These are phyloP conservation scores for Paspalum vaginatum DNA, from an alignment of 176 grass and related monocot species.

Conservation along the genomic window DNA sequence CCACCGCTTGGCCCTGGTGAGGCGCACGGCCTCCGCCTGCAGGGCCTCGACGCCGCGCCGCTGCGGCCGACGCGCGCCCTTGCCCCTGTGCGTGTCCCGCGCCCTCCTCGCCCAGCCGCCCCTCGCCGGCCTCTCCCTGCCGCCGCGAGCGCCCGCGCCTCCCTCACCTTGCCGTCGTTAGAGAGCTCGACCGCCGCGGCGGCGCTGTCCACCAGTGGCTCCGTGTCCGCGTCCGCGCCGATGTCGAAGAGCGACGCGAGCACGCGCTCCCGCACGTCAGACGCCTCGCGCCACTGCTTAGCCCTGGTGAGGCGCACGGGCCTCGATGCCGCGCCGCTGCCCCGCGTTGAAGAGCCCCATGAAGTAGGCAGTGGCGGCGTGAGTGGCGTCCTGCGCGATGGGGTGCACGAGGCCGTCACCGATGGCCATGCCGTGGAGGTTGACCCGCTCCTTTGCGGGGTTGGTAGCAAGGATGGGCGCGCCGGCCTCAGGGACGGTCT, in stretches of 20 bases:
- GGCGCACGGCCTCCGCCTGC: not conserved
- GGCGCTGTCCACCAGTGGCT: not conserved
- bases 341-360: too few species aligned
- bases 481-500: too few species aligned
- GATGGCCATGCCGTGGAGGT: too few species aligned
- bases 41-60: not conserved
- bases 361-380: too few species aligned
- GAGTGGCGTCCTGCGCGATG: too few species aligned
- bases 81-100: too few species aligned
- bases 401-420: too few species aligned
- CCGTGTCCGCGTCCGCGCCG: too few species aligned
- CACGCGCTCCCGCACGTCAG: not conserved
- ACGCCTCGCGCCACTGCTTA: not conserved
- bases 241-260: not conserved
- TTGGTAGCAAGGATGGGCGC: too few species aligned
- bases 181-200: not conserved
- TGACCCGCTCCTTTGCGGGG: too few species aligned
- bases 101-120: too few species aligned
- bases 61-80: constrained; percentile 36
- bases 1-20: not conserved
- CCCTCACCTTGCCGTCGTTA: not conserved
- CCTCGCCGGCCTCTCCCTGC: too few species aligned
- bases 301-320: not conserved
- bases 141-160: not conserved
- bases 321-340: not conserved